These are phyloP conservation scores for Talaromyces albobiverticillius DNA, from an alignment of 2,329 filamentous ascomycete genomes.

Conservation along the genomic window DNA sequence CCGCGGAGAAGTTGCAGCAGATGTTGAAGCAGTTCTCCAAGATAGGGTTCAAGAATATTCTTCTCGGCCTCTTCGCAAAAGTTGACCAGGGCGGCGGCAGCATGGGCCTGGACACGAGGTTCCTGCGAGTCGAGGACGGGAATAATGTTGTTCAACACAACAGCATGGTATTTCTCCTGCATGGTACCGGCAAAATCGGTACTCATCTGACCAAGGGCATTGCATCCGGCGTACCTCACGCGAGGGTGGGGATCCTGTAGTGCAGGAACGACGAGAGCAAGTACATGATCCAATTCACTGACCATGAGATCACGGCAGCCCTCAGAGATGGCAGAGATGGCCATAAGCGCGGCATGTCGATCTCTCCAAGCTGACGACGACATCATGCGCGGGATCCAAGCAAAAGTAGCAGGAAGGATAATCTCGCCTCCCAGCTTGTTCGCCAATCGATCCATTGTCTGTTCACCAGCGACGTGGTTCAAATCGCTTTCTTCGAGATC, in stretches of 20 bases:
- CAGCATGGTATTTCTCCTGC: slow-evolving; percentile 91
- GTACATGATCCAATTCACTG: slow-evolving; percentile 86
- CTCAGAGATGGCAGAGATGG: slow-evolving; percentile 96
- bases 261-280: slow-evolving; percentile 90
- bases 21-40: slow-evolving; percentile 80
- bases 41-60: slow-evolving; percentile 83
- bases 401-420: slow-evolving; percentile 90
- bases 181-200: slow-evolving; percentile 97
- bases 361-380: slow-evolving; percentile 92
- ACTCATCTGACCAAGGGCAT: slow-evolving; percentile 99
- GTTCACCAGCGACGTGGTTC: slow-evolving; percentile 96
- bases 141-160: slow-evolving; percentile 85
- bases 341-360: slow-evolving; percentile 95
- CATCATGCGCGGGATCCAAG: slow-evolving; percentile 98
- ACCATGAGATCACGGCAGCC: slow-evolving; percentile 96
- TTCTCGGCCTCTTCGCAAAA: slow-evolving; percentile 99
- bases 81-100: slow-evolving; percentile 95
- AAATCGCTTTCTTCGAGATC: slow-evolving; percentile 94
- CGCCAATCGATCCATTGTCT: slow-evolving; percentile 95
- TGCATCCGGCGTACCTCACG: slow-evolving; percentile 96
- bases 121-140: slow-evolving; percentile 87
- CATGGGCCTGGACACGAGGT: slow-evolving; percentile 92
- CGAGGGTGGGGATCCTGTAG: slow-evolving; percentile 86
- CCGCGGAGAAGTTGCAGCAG: slow-evolving; percentile 86
- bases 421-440: slow-evolving; percentile 95